Base-by-base conservation (phyloP, 768 basidiomycete genomes). In the Calvatia gigantea region DNA sequence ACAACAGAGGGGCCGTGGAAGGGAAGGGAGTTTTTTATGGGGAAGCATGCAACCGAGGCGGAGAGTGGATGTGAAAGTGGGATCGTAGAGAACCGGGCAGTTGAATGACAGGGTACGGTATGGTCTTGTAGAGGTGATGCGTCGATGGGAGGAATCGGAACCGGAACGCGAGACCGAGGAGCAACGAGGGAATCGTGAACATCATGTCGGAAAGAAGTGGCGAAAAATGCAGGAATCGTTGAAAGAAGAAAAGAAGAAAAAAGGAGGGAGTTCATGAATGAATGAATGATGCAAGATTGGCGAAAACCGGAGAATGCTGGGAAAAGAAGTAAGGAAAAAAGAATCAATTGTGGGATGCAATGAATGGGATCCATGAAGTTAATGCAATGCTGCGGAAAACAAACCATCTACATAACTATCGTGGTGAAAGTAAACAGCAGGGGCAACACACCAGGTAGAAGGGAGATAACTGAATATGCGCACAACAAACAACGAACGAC, bases 61-160 rank as follows among this genome's bases (percentile, higher is more conserved):
- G 31, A 35, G 27, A 35, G 23, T 17, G 8, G 56, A 55, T 25
- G 37, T 23, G 31, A 33, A 19, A 29, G 37, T 49, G 49, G 41
- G 41, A 33, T n/a, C n/a, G n/a, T n/a, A n/a, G n/a, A 35, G 31
- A 56, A 58, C 59, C 46, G 42, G 47, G 60, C 60, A 62, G 60
- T 62, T 63, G 64, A 63, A 63, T 63, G 64, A 38, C 43, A 50
- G 55, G n/a, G 61, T 38, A n/a, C 43, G 42, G 23, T 47, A 47
- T 32, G 43, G 38, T 41, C 39, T 39, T 38, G 42, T 9, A 32
- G 28, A 39, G 41, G 32, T 23, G 41, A 41, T 35, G 25, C 45
- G 51, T 21, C 37, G 17, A 35, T 2, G 23, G 28, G 43, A 29
- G 39, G 44, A 56, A 53, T 25, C 32, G 37, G 28, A 15, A 28